Evolutionary conservation across 2,329 filamentous ascomycete genomes (phyloP), one percentile per base, ranked within the genome.

Genomic region (Claviceps citrina): DNA sequence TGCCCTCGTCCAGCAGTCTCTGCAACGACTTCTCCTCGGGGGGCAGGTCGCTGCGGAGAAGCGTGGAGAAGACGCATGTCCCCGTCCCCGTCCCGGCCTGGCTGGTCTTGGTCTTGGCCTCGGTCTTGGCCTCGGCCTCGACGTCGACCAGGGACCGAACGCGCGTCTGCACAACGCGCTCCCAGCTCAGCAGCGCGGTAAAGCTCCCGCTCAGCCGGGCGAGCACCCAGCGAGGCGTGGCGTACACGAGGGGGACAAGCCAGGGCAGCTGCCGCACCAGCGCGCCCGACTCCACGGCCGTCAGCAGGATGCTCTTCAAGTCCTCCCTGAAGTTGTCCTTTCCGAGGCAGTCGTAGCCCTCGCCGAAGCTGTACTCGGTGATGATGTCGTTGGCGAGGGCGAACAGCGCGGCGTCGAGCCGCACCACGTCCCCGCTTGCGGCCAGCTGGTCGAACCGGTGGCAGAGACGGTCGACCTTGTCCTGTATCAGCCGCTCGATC

Each of bases 1-100:
- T 31, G n/a, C 49, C 54, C 16, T 66, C 62, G 7, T 55, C 47
- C 6, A 46, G 46, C 5, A 65, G 46, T 1, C 62, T 51, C 2
- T 35, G 20, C 1, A 49, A 16, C 0, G 50, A 46, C 44, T 63
- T 64, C 31, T 63, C 62, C 3, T 47, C 19, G 1, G 46, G 28
- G 2, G 61, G 56, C 0, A 65, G 52, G n/a, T 45, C n/a, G 19
- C 24, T 24, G 15, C 32, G 18, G 15, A 44, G 35, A 18, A 33
- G 19, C 3, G 10, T 7, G 5, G 31, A 33, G n/a, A 33, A 22
- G 3, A 33, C 19, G n/a, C 3, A 22, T 2, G 19, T n/a, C 18
- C 6, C 31, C 5, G 2, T n/a, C n/a, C n/a, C n/a, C n/a, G n/a
- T n/a, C n/a, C n/a, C n/a, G n/a, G n/a, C n/a, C n/a, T n/a, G n/a